Percentiles rank a stretch among this genome's conserved stretches.
Evolutionary conservation across 176 grass and related monocot species (phyloP).

Genomic region (Luzula sylvatica): DNA sequence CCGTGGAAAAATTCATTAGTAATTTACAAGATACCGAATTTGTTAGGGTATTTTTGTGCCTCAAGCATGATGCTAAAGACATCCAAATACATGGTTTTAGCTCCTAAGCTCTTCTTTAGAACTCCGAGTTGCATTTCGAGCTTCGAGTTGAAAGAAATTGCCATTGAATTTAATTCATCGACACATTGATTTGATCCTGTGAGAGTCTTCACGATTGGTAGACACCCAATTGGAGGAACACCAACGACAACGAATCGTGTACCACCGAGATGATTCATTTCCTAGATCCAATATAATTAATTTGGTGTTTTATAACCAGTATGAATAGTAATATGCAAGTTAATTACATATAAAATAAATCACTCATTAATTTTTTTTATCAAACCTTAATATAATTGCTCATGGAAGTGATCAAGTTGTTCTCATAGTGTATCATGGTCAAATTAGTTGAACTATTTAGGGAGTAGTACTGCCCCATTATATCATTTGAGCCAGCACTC

Average conservation of each 20-base stretch:
- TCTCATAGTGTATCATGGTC: conserved; percentile 28
- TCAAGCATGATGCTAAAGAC: conserved; percentile 24
- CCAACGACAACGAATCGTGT: conserved; percentile 46
- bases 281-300: conserved; percentile 17
- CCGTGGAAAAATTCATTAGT: neutral
- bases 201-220: conserved; percentile 44
- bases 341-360: no score
- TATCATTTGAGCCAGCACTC: conserved; percentile 47
- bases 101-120: conserved; percentile 29
- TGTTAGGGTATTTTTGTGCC: conserved; percentile 27
- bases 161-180: conserved; percentile 33
- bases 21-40: conserved; percentile 29
- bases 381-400: conserved; percentile 43
- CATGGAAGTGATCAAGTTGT: conserved; percentile 28
- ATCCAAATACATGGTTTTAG: conserved; percentile 32
- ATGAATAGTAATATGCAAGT: neutral
- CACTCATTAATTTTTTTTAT: no score
- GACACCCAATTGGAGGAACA: conserved; percentile 43
- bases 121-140: conserved; percentile 19
- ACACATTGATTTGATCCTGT: conserved; percentile 31
- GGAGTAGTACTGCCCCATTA: conserved; percentile 30
- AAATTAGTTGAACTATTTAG: conserved; percentile 22
- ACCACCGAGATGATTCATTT: conserved; percentile 40
- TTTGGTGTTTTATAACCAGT: no score
- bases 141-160: conserved; percentile 44